A percentile compares a stretch with the other conserved stretches of the same genome.
These are phyloP conservation scores for Pleodorina starrii DNA, from an alignment of 139 green algal genomes.

Conservation along the genomic window DNA sequence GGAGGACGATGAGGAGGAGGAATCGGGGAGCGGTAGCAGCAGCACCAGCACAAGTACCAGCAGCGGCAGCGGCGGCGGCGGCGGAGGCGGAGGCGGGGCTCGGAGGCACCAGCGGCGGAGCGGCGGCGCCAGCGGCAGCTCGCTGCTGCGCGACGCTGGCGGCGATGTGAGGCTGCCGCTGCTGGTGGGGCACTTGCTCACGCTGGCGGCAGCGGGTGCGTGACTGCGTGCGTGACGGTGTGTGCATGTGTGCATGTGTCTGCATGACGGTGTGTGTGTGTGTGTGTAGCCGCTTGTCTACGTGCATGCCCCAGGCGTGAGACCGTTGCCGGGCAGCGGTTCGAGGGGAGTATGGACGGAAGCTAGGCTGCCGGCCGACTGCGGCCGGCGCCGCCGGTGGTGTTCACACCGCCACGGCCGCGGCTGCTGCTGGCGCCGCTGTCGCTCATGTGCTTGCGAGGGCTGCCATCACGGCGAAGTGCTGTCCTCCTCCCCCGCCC, in stretches of 20 bases:
- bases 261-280: too few relatives aligned
- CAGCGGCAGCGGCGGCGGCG: background rate
- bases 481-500: too few relatives aligned
- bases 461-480: too few relatives aligned
- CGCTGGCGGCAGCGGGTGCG: constrained; percentile 43
- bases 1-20: background rate
- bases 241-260: background rate
- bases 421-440: too few relatives aligned
- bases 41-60: background rate
- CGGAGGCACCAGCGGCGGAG: background rate
- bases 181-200: constrained; percentile 49
- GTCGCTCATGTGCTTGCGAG: too few relatives aligned
- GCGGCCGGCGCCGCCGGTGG: too few relatives aligned
- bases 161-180: constrained; percentile 26
- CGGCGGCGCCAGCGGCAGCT: background rate
- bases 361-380: too few relatives aligned
- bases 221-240: background rate
- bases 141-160: background rate
- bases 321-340: too few relatives aligned
- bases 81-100: background rate
- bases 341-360: too few relatives aligned
- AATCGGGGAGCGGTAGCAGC: background rate
- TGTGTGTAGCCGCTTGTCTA: too few relatives aligned
- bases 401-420: too few relatives aligned
- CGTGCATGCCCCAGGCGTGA: too few relatives aligned